Evolutionary conservation across 257 asterid genomes (phyloP).

Genomic region (Nicotiana tabacum): DNA sequence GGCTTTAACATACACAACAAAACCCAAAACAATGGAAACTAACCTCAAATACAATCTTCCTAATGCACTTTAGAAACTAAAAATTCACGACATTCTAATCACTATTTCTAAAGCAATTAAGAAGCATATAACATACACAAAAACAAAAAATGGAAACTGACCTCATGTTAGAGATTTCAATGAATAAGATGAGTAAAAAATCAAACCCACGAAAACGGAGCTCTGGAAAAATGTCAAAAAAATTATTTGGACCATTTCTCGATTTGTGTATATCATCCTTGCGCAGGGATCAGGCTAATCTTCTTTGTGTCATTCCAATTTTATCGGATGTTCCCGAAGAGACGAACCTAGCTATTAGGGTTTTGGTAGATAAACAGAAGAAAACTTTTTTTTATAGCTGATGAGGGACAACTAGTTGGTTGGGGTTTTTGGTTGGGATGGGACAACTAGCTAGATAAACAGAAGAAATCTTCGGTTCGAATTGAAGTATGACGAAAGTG

Average conservation of each 20-base stretch:
- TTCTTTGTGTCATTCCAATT: too few relatives aligned
- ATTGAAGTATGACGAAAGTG: too few relatives aligned
- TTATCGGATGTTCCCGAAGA: background rate
- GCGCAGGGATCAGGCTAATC: too few relatives aligned
- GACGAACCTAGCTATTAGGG: fast-evolving
- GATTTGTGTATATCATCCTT: background rate
- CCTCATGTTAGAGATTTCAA: too few relatives aligned
- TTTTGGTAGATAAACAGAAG: background rate
- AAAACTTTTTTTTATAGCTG: background rate
- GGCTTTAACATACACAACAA: too few relatives aligned
- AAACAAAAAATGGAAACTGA: background rate
- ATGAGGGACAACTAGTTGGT: background rate
- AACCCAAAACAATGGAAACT: too few relatives aligned
- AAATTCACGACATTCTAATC: background rate
- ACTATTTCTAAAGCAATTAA: background rate
- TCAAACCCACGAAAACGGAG: too few relatives aligned
- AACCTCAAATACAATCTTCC: background rate
- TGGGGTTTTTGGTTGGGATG: background rate
- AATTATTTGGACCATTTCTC: too few relatives aligned
- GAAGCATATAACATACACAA: background rate
- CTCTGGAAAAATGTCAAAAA: too few relatives aligned
- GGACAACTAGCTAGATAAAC: too few relatives aligned
- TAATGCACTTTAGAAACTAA: background rate
- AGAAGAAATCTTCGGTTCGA: too few relatives aligned
- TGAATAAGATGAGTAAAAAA: too few relatives aligned